Evolutionary conservation across 495 filamentous ascomycete species (phyloP).

Genomic region (Pyrenula massariospora): DNA sequence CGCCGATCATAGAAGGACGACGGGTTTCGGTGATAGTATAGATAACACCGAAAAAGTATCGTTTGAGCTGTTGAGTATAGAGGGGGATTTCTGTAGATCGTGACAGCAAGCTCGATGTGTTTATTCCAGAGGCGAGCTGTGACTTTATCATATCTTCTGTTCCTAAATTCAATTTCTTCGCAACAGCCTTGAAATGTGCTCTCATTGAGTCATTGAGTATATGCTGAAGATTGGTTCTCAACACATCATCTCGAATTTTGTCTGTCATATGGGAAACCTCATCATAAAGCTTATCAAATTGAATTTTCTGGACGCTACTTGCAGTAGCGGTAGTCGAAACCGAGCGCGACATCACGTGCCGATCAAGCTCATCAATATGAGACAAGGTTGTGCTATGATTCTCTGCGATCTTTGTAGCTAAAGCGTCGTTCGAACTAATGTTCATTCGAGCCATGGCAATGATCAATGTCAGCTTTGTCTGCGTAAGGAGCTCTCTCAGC

Average conservation of each 20-base stretch:
- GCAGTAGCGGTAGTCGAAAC: background rate
- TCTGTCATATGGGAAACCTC: background rate
- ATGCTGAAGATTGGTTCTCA: background rate
- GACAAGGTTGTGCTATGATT: background rate
- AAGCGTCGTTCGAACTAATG: background rate
- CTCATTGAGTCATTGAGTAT: background rate
- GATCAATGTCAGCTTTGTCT: background rate
- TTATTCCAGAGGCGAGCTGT: background rate
- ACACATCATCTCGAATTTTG: background rate
- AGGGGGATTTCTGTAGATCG: background rate
- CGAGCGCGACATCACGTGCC: background rate
- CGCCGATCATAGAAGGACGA: background rate
- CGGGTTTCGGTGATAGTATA: background rate
- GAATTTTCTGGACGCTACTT: background rate
- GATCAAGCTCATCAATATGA: background rate
- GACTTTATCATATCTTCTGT: background rate
- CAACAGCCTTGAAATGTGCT: background rate
- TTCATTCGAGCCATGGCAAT: background rate
- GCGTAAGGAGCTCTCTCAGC: background rate
- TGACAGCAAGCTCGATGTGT: background rate
- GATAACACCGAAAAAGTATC: background rate
- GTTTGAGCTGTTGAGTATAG: background rate
- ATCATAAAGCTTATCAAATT: background rate
- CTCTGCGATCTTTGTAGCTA: background rate
- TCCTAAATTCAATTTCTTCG: background rate